Evolutionary conservation across 441 rosid genomes (phyloP), one percentile per base, ranked within the genome.

Genomic region (Populus hybrid): DNA sequence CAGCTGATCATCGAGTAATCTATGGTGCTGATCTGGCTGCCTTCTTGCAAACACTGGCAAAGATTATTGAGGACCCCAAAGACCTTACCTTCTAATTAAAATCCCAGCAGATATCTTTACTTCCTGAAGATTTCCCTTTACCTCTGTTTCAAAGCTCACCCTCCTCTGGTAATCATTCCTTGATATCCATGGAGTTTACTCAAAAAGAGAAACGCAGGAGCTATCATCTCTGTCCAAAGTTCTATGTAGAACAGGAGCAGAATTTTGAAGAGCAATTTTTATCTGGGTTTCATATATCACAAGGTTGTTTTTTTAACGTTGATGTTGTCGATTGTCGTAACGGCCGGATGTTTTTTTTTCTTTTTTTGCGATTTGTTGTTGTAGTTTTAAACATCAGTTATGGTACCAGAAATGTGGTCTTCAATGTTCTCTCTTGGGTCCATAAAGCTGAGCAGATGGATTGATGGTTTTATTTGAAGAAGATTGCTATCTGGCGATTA

Each of bases 11-110:
- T 83, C 94, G 96, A 23, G 91, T 95, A 74, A 92, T 95, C 81
- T 95, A 95, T 46, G 99, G 99, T 73, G 90, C 99, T 77, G 98
- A 95, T 86, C 91, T 95, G 59, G 96, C 99, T 84, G 79, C 90
- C 40, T 95, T 95, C 92, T 85, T 93, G 90, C 97, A 91, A 89
- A 91, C 97, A 74, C 69, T 95, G 78, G 91, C 99, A 18, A 84
- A 90, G 84, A 91, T 91, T 36, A 89, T 95, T 10, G 94, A 92
- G 85, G 95, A 95, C 81, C 97, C 99, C 59, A 91, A 89, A 81
- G 93, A 92, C 78, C 91, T 95, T 42, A 95, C 98, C 38, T 86
- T 93, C 83, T 95, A 90, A 85, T 77, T 24, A 24, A 73, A 69
- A 46, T 61, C 21, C 66, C 67, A 40, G 28, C 63, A 26, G 32